These are phyloP conservation scores for Eucalyptus guilfoylei DNA, from an alignment of 345 rosid genomes.

Conservation along the genomic window DNA sequence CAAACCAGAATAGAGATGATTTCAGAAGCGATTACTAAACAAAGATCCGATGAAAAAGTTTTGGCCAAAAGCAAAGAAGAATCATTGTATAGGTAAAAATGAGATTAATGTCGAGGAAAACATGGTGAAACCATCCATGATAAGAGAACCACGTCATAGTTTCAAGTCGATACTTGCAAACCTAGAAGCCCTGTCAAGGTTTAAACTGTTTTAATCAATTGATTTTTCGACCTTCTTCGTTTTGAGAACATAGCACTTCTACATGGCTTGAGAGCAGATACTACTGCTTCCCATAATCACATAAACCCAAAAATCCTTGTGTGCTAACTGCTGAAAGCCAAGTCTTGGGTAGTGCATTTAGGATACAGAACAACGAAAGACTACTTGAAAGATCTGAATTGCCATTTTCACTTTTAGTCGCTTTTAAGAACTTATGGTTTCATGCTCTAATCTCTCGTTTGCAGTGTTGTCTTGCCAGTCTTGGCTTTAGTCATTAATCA, in stretches of 20 bases:
- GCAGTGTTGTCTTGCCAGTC: neutral
- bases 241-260: neutral
- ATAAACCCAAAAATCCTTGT: neutral
- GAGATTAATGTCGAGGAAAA: neutral
- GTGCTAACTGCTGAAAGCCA: neutral
- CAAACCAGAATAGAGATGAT: neutral
- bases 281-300: neutral
- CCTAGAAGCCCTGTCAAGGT: neutral
- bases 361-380: neutral
- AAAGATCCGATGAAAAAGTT: neutral
- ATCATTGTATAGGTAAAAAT: neutral
- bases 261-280: neutral
- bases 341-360: neutral
- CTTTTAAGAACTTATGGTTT: neutral
- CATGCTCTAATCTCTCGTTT: neutral
- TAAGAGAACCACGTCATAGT: neutral
- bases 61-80: neutral
- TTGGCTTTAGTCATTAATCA: neutral
- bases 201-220: neutral
- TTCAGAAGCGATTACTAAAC: neutral
- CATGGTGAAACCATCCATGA: neutral
- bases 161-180: neutral
- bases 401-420: neutral
- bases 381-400: neutral
- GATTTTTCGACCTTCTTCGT: neutral